These are phyloP conservation scores for Petunia axillaris DNA, from an alignment of 257 asterid genomes.

Conservation along the genomic window DNA sequence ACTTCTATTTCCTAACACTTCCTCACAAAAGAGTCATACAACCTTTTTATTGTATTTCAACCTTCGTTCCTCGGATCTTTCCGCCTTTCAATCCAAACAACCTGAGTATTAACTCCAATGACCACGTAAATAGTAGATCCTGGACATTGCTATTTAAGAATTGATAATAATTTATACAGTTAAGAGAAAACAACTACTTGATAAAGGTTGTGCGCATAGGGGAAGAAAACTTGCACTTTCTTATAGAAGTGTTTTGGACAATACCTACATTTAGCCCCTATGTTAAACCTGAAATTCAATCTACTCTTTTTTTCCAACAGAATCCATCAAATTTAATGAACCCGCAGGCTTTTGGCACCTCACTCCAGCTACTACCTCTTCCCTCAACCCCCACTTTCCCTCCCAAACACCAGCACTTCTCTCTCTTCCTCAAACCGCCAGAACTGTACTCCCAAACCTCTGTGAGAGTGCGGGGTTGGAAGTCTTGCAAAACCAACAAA, in stretches of 20 bases:
- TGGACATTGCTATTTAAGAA: not conserved
- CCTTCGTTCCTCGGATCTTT: not conserved
- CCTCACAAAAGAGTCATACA: not conserved
- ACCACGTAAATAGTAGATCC: not conserved
- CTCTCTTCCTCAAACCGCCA: constrained; percentile 13
- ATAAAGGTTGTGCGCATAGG: not conserved
- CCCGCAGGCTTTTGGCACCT: not conserved
- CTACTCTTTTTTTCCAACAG: not conserved
- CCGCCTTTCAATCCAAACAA: not conserved
- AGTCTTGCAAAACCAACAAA: not conserved
- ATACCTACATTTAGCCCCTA: constrained; percentile 7
- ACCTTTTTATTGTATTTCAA: not conserved
- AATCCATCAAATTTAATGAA: not conserved
- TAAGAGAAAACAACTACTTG: not conserved
- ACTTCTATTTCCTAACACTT: not conserved
- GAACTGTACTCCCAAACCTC: not conserved
- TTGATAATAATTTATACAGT: not conserved
- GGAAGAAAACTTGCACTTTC: not conserved
- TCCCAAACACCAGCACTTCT: not conserved
- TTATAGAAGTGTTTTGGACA: not conserved
- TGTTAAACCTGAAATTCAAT: not conserved
- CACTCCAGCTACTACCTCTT: not conserved
- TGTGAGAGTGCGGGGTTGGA: not conserved
- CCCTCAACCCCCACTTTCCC: not conserved
- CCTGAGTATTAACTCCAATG: constrained; percentile 1